A percentile compares a stretch with the other conserved stretches of the same genome.
Conservation (phyloP, 257 asterid genomes). For the Striga asiatica region DNA sequence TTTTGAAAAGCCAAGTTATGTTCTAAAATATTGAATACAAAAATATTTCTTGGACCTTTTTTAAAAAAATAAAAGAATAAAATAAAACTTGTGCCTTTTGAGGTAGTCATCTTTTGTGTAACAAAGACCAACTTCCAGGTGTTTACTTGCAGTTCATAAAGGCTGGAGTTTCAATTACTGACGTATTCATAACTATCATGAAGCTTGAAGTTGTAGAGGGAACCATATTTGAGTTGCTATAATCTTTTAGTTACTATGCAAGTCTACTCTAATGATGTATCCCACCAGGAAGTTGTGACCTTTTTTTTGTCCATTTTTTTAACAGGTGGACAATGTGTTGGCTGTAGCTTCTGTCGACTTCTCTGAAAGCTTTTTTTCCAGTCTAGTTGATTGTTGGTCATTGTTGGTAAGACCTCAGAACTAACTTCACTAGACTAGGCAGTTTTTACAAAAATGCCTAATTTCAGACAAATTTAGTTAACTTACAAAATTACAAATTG, state of each 20-base stretch:
- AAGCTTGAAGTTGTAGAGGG: background rate
- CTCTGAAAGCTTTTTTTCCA: constrained; percentile 50
- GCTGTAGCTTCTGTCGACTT: constrained; percentile 62
- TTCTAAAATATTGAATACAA: no score
- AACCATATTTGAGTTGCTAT: background rate
- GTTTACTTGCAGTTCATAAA: background rate
- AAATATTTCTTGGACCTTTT: background rate
- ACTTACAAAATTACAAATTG: background rate
- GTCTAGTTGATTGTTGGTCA: constrained; percentile 63
- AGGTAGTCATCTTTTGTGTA: no score
- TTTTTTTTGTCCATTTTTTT: constrained; percentile 19
- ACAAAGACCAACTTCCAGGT: no score
- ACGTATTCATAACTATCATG: background rate
- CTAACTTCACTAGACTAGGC: background rate
- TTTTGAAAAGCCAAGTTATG: no score
- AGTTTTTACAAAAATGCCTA: background rate
- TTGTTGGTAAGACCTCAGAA: constrained; percentile 30
- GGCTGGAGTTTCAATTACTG: background rate
- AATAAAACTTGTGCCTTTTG: background rate
- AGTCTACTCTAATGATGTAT: background rate
- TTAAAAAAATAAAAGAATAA: background rate
- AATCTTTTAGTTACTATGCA: background rate
- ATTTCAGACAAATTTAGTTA: background rate
- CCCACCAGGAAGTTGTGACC: background rate
- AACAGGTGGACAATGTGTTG: constrained; percentile 55